phyloP scores from a whole-genome alignment of 2,329 filamentous ascomycete genomes.

The Clonostachys rosea region DNA sequence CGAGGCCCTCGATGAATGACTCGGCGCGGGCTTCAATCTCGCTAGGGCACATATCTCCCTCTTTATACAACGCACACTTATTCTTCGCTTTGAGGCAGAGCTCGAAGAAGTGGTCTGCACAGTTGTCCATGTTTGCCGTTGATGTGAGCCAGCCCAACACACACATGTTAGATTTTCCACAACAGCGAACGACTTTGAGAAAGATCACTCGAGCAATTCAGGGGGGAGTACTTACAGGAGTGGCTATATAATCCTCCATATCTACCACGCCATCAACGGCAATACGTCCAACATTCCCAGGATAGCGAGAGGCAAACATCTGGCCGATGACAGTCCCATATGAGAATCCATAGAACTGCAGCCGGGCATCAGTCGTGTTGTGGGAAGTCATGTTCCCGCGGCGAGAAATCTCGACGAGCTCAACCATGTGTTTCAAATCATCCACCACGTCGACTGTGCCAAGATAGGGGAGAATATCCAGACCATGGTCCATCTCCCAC shows the following conservation, averaged over 20 bases:
- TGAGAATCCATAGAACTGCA: constrained; percentile 46
- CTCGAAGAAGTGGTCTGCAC: constrained; percentile 23
- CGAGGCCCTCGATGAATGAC: constrained; percentile 1
- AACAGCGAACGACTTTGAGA: too few relatives aligned
- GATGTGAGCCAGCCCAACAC: constrained; percentile 24
- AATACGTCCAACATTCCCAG: constrained; percentile 29
- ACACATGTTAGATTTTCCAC: background rate
- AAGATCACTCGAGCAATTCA: too few relatives aligned
- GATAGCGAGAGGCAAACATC: constrained; percentile 27
- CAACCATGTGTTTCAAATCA: constrained; percentile 37
- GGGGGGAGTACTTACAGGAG: too few relatives aligned
- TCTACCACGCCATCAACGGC: constrained; percentile 32
- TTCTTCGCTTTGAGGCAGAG: constrained; percentile 26
- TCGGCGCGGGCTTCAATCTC: constrained; percentile 8
- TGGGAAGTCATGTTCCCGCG: constrained; percentile 3
- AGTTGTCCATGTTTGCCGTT: constrained; percentile 27
- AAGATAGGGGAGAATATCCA: constrained; percentile 13
- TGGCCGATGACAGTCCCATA: constrained; percentile 33
- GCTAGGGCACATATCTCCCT: constrained; percentile 7
- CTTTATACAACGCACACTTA: constrained; percentile 19
- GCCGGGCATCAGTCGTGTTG: constrained; percentile 6
- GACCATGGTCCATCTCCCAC: background rate
- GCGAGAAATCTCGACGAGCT: constrained; percentile 23
- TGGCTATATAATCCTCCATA: constrained; percentile 25
- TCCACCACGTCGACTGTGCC: constrained; percentile 30